phyloP scores from a whole-genome alignment of 1,139 yeast genomes.

The Schwanniomyces etchellsii region DNA sequence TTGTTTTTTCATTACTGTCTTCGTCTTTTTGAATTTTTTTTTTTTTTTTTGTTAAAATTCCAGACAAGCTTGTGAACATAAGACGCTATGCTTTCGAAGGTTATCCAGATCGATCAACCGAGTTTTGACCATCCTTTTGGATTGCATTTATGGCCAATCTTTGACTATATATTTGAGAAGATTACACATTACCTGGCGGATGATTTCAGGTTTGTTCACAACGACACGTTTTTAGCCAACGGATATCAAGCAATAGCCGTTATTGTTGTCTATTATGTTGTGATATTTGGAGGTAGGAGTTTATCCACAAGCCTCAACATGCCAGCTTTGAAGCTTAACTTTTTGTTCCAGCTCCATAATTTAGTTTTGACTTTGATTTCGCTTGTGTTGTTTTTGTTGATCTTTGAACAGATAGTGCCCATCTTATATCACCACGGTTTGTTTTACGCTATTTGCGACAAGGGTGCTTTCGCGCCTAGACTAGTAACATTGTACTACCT shows the following conservation, averaged over 20 bases:
- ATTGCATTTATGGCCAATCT: slow-evolving; percentile 81
- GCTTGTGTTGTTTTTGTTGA: slow-evolving; percentile 56
- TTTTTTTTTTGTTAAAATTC: no score
- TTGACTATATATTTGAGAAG: slow-evolving; percentile 50
- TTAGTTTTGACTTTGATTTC: slow-evolving; percentile 68
- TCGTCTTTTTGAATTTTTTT: no score
- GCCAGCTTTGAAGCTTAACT: slow-evolving; percentile 66
- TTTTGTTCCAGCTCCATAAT: slow-evolving; percentile 66
- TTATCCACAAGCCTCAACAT: slow-evolving; percentile 43
- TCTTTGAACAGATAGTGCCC: slow-evolving; percentile 83
- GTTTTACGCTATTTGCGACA: slow-evolving; percentile 78
- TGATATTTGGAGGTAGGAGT: slow-evolving; percentile 75
- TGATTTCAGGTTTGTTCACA: slow-evolving; percentile 64
- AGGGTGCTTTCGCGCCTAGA: slow-evolving; percentile 78
- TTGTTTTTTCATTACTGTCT: no score
- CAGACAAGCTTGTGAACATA: no score
- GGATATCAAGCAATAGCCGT: slow-evolving; percentile 62
- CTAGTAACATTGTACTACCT: slow-evolving; percentile 78
- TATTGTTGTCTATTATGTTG: slow-evolving; percentile 65
- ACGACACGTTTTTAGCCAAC: slow-evolving; percentile 63
- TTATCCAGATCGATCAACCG: slow-evolving; percentile 36
- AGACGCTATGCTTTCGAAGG: no score
- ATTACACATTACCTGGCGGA: slow-evolving; percentile 63
- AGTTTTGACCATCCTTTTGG: slow-evolving; percentile 85
- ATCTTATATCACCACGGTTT: slow-evolving; percentile 73